Evolutionary conservation across 768 basidiomycete genomes (phyloP), one percentile per base, ranked within the genome.

Genomic region (Jaapia argillacea): DNA sequence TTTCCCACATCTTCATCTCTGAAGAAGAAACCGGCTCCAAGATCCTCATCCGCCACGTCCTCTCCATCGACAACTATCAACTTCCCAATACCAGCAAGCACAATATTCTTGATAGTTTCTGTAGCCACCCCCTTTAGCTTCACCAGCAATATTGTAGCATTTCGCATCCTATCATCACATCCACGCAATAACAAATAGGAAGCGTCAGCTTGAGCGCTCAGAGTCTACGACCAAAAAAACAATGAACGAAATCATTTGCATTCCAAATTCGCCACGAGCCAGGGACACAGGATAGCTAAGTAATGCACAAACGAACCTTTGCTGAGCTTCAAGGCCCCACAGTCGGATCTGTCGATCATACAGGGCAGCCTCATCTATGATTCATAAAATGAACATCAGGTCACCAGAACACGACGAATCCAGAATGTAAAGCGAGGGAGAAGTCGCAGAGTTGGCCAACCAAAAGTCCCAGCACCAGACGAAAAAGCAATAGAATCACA

Each of bases 261-360:
- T n/a, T n/a, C n/a, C n/a, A n/a, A n/a, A 33, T 33, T 13, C 5
- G 22, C 27, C 16, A 24, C 5, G 46, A 44, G 46, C 24, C 47
- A 41, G 42, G 27, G 28, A 33, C 5, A 14, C 6, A 25, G 18
- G 6, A 14, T 13, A 28, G 25, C 24, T 36, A 26, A 40, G 31
- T 23, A 22, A 22, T 23, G 44, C 47, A 41, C n/a, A 36, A 5
- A 54, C 67, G 47, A 52, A 88, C 92, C 85, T 76, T 64, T 96
- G 90, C 60, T 99, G 96, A 26, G 96, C 96, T 60, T 97, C 96
- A 33, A 97, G 77, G 36, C 96, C 96, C 96, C 96, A 99, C 52
- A 97, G 66, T 24, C 94, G 79, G 68, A 98, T 96, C 62, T 98
- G 93, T 22, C 94, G 81, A 61, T 98, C 96, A 61, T 98, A 96